These are phyloP conservation scores for Daldinia bambusicola DNA, from an alignment of 495 filamentous ascomycete species.

Conservation along the genomic window DNA sequence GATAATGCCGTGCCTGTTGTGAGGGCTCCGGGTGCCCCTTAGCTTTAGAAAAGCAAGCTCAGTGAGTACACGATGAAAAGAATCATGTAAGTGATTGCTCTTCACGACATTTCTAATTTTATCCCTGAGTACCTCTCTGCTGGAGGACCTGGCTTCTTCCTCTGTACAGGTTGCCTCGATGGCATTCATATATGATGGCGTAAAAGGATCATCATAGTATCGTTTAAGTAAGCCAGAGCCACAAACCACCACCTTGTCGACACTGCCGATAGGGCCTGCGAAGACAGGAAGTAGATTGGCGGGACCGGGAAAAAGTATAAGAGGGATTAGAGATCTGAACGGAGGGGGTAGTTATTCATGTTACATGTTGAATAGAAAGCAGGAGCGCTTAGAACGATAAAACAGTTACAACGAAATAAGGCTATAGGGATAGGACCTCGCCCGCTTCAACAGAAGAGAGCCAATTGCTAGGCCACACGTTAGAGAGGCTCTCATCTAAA, in stretches of 20 bases:
- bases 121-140: too few species aligned
- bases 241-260: conserved; percentile 10
- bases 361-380: too few species aligned
- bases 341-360: too few species aligned
- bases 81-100: not conserved
- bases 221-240: conserved; percentile 7
- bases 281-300: too few species aligned
- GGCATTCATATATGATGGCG: not conserved
- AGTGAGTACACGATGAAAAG: conserved; percentile 26
- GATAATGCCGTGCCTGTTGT: conserved; percentile 4
- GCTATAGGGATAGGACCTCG: too few species aligned
- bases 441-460: too few species aligned
- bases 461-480: too few species aligned
- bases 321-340: too few species aligned
- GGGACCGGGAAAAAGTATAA: too few species aligned
- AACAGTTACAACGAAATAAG: too few species aligned
- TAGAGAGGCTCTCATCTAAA: too few species aligned
- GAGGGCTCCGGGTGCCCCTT: not conserved
- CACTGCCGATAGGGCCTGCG: not conserved
- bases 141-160: not conserved
- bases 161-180: not conserved
- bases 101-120: conserved; percentile 3
- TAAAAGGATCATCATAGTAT: conserved; percentile 16
- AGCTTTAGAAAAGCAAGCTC: conserved; percentile 16
- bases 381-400: too few species aligned